Conservation (phyloP, 2,329 filamentous ascomycete species). For the Incumbomyces delicatus region DNA sequence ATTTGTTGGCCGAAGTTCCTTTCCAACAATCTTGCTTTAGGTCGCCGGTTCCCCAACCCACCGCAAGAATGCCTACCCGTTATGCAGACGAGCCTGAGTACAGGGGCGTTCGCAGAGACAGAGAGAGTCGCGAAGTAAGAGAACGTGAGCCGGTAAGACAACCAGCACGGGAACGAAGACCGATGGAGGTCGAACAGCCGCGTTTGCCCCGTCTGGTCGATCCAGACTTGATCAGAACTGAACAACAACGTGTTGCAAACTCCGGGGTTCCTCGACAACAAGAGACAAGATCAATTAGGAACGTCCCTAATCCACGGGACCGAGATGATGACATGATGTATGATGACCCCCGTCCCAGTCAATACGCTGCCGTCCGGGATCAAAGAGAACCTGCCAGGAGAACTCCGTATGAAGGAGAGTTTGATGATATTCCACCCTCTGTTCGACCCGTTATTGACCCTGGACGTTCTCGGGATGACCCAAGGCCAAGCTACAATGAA, state of each 20-base stretch:
- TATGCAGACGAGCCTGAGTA: constrained; percentile 16
- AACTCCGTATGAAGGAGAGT: constrained; percentile 15
- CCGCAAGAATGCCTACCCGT: constrained; percentile 10
- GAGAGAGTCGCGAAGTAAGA: constrained; percentile 7
- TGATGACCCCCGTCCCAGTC: not conserved
- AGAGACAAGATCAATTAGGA: constrained; percentile 13
- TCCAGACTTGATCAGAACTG: not conserved
- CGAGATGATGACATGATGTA: constrained; percentile 8
- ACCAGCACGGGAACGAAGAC: not conserved
- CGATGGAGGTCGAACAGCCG: constrained; percentile 1
- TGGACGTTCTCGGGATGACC: constrained; percentile 11
- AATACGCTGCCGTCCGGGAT: constrained; percentile 1
- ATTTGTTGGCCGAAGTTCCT: not conserved
- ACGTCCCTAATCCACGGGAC: not conserved
- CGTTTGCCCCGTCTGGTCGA: constrained; percentile 1
- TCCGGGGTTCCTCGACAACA: constrained; percentile 2
- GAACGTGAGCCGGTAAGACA: constrained; percentile 3
- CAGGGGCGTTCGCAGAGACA: constrained; percentile 15
- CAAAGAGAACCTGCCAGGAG: constrained; percentile 6
- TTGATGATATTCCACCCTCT: constrained; percentile 12
- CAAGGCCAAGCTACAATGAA: constrained; percentile 47
- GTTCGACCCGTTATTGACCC: constrained; percentile 18
- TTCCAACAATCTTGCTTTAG: not conserved
- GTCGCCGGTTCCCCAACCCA: constrained; percentile 13
- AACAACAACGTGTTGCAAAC: constrained; percentile 3